Percentiles rank a stretch among this genome's conserved stretches.
Evolutionary conservation across 2,329 filamentous ascomycete species (phyloP).

Genomic region (Eutypella sp.): DNA sequence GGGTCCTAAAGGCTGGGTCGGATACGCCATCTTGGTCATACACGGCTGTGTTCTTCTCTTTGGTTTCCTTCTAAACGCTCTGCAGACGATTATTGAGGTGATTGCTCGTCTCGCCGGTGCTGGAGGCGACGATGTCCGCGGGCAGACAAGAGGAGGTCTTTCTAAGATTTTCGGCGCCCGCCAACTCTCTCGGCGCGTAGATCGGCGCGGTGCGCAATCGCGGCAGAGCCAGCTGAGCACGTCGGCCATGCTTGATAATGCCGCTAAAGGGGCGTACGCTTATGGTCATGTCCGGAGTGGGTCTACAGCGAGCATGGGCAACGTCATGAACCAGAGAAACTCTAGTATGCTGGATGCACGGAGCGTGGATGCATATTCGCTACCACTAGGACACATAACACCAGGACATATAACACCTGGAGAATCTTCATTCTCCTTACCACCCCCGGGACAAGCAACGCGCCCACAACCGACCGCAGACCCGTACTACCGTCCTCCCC

Average conservation of each 20-base stretch:
- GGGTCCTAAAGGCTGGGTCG: constrained; percentile 86
- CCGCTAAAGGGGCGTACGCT: constrained; percentile 58
- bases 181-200: constrained; percentile 71
- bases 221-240: constrained; percentile 80
- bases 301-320: constrained; percentile 54
- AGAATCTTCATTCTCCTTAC: constrained; percentile 67
- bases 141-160: constrained; percentile 73
- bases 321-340: constrained; percentile 45
- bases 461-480: constrained; percentile 52
- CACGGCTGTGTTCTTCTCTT: constrained; percentile 83
- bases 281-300: constrained; percentile 58
- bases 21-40: constrained; percentile 82
- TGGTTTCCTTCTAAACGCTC: constrained; percentile 86
- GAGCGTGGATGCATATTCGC: constrained; percentile 40
- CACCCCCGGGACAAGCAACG: constrained; percentile 47
- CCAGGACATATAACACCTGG: constrained; percentile 74
- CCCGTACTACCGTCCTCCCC: constrained; percentile 84
- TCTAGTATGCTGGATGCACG: constrained; percentile 51
- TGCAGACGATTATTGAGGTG: constrained; percentile 89
- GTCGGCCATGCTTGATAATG: constrained; percentile 70
- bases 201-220: constrained; percentile 56
- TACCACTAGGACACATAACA: constrained; percentile 53
- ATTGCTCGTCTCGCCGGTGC: constrained; percentile 76
- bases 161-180: constrained; percentile 89
- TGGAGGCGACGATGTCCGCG: constrained; percentile 67